Evolutionary conservation across 306 rosid genomes (phyloP), one percentile per base, ranked within the genome.

Genomic region (Begonia peltatifolia): DNA sequence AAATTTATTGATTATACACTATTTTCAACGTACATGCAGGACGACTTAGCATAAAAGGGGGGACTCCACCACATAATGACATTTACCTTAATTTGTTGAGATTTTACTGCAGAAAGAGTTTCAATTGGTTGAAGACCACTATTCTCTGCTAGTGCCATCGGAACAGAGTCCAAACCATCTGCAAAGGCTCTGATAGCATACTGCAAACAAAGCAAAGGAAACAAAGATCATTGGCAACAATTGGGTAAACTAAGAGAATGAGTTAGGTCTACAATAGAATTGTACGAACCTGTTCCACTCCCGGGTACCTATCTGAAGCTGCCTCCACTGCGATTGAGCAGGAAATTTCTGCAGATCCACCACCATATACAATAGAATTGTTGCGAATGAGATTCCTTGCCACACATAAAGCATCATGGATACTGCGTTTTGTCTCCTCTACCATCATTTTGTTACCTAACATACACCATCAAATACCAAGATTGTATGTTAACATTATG

Each of bases 81-180:
- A 42, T 22, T 55, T 60, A 86, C 99, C 94, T 87, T 83, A 56
- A 92, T 70, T 78, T 92, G 99, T 81, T 79, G 96, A 46, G 96
- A 70, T 68, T 92, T 92, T 56, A 92, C 99, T 1, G 81, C 83
- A 52, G 94, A 86, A 53, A 92, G 78, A 0, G 99, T 92, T 80
- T 92, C 99, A 57, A 92, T 86, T 7, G 94, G 93, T 59, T 92
- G 99, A 47, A 92, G 95, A 12, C 99, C 99, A 59, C 96, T 92
- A 58, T 92, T 92, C 79, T 92, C 96, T 3, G 99, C 99, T 54
- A 92, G 99, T 18, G 99, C 99, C 99, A 92, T 92, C 0, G 99
- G 94, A 7, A 92, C 55, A 42, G 84, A 46, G 55, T 92, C 96
- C 82, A 92, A 64, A 43, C 96, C 96, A 68, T 92, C 96, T 0